Base-by-base conservation (phyloP, 2,329 filamentous ascomycete species). In the Celoporthe dispersa region DNA sequence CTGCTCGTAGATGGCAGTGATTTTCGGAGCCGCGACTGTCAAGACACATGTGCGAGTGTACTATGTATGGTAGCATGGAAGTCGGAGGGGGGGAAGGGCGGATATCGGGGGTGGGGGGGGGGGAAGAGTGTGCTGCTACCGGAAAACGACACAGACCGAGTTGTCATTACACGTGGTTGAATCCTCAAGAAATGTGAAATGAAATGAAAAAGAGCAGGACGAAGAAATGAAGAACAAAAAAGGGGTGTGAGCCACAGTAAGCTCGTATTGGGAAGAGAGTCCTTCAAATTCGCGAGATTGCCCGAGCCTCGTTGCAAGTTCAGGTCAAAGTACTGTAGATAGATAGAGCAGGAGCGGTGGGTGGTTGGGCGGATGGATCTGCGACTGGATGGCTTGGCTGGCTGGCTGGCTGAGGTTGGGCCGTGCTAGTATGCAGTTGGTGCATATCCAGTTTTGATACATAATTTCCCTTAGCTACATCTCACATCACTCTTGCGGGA, bases 1-100 rank as follows among this genome's bases (percentile, higher is more conserved):
- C 33, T 37, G 33, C 33, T 60, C 31, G 57, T 7, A 60, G 57
- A 60, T 60, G 33, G 57, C 33, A 60, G 57, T 60, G 57, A 37
- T 60, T 60, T 33, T 60, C 57, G 11, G 8, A 33, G 31, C 55
- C 35, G 53, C 44, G 3, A 12, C 48, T 53, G 14, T 44, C 41
- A 44, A 44, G 41, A 19, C 41, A 48, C 44, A 48, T n/a, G 22
- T n/a, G 22, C 22, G n/a, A 28, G 25, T 55, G n/a, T 55, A 7
- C 11, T 28, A 14, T 16, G 25, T 55, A 12, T 48, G 51, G 51
- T n/a, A n/a, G 51, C n/a, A 55, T 55, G 25, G 51, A 28, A 28
- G n/a, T 31, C 44, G 44, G 22, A 22, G 11, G 25, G 25, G 22
- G n/a, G 7, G 25, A 22, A 12, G 6, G 44, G 44, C 44, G 44